phyloP scores from a whole-genome alignment of 2,329 filamentous ascomycete species.

The Fusarium sp. region DNA sequence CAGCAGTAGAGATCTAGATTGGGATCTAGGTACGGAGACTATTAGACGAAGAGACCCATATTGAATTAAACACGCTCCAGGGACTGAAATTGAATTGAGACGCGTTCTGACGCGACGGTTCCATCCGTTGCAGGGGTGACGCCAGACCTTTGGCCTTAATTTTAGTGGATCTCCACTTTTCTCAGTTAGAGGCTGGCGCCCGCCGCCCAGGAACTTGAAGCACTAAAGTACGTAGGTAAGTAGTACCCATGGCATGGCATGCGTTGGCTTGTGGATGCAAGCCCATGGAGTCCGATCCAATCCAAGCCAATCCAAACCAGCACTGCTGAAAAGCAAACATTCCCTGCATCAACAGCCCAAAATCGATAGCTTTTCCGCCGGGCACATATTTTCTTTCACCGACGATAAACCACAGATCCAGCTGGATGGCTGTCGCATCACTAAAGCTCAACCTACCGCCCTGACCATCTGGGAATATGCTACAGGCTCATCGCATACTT shows the following conservation, averaged over 20 bases:
- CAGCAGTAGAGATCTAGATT: slow-evolving; percentile 4
- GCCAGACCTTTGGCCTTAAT: slow-evolving; percentile 6
- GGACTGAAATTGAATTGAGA: slow-evolving; percentile 3
- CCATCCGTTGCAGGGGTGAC: slow-evolving; percentile 18
- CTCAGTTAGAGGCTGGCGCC: slow-evolving; percentile 9
- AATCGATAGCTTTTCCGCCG: slow-evolving; percentile 9
- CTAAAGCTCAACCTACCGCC: slow-evolving; percentile 31
- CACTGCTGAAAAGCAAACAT: slow-evolving; percentile 20
- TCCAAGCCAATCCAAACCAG: slow-evolving; percentile 17
- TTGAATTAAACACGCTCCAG: slow-evolving; percentile 22
- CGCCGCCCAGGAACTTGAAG: slow-evolving; percentile 8
- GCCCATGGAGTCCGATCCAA: slow-evolving; percentile 14
- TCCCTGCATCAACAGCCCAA: slow-evolving; percentile 37
- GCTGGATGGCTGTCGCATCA: slow-evolving; percentile 40
- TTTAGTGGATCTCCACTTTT: slow-evolving; percentile 9
- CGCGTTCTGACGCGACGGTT: slow-evolving; percentile 36
- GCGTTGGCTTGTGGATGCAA: slow-evolving; percentile 19
- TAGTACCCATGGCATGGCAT: slow-evolving; percentile 2
- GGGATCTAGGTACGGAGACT: neutral
- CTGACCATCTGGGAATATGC: slow-evolving; percentile 37
- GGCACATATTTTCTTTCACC: slow-evolving; percentile 18
- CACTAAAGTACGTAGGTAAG: neutral
- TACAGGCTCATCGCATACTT: slow-evolving; percentile 15
- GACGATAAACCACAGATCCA: slow-evolving; percentile 1
- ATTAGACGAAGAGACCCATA: slow-evolving; percentile 1